Evolutionary conservation across 352 stramenopile genomes (phyloP), one percentile per base, ranked within the genome.

Genomic region (Globisporangium viniferum): DNA sequence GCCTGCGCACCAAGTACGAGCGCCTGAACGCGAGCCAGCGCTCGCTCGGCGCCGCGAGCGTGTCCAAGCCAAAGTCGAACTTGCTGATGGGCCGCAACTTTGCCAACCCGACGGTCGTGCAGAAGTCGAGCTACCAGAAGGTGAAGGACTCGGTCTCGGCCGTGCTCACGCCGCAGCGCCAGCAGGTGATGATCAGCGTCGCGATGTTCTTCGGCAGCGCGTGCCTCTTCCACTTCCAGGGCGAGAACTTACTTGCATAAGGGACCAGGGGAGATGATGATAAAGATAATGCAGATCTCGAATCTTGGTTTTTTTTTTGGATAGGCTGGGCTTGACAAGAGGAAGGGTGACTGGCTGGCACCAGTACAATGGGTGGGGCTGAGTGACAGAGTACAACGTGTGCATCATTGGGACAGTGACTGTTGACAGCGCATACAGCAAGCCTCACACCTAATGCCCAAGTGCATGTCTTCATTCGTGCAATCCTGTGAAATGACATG

Each of bases 171-270:
- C 81, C 79, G 10, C 85, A 93, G 79, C 81, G 86, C 72, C 82
- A 89, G 71, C 81, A 91, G 70, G 68, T 93, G 64, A 67, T 91
- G 54, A 75, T 86, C 53, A 94, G 86, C 71, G 75, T 90, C 59
- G 81, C 73, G 49, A 86, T 95, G 75, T 95, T 95, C 64, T 75
- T 87, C 18, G 84, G 81, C 65, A 91, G 86, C 70, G 82, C 85
- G 22, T 77, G 64, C 36, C 70, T 95, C 10, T 94, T 93, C 79
- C 88, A 95, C 76, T 90, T 77, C 70, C 86, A 95, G 67, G 88
- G 85, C 67, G 83, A 95, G 70, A 93, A 94, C 74, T 73, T 95
- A 72, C 75, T 95, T 67, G 76, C 78, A 62, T 89, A 87, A 79
- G 68, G n/a, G 1, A 10, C 2, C 5, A 51, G 44, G 15, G 9